phyloP scores from a whole-genome alignment of 106 monocot species.

The Phalaenopsis aphrodite region DNA sequence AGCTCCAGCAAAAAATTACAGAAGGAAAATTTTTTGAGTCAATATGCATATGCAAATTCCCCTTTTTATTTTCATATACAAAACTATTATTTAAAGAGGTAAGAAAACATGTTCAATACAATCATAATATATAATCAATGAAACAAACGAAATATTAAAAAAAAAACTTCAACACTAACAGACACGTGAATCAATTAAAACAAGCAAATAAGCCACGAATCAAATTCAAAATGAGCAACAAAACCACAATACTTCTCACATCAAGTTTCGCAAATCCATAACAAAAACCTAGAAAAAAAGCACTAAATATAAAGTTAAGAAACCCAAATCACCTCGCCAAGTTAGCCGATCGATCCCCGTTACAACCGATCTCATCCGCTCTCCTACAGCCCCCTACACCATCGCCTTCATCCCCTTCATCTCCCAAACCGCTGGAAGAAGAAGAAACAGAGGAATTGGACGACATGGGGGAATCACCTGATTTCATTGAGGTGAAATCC shows the following conservation, averaged over 20 bases:
- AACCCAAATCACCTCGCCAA: background rate
- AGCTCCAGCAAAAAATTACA: no score
- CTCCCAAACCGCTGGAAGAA: conserved; percentile 3
- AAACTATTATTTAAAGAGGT: background rate
- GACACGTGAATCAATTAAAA: background rate
- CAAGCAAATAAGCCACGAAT: background rate
- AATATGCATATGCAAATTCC: no score
- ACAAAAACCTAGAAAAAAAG: background rate
- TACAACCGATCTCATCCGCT: background rate
- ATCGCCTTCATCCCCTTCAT: background rate
- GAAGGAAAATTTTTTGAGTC: no score
- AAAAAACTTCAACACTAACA: background rate
- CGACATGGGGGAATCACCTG: background rate
- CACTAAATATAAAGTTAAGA: background rate
- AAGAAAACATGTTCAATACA: background rate
- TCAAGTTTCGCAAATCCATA: background rate
- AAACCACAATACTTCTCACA: background rate
- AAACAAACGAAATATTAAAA: background rate
- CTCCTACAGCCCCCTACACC: background rate
- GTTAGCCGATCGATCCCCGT: background rate
- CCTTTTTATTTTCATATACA: background rate
- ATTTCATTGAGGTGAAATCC: background rate
- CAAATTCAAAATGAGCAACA: background rate
- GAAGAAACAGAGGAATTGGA: conserved; percentile 8
- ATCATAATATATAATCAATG: background rate